These are phyloP conservation scores for Aspergillus kassunensis DNA, from an alignment of 495 filamentous ascomycete species.

Conservation along the genomic window DNA sequence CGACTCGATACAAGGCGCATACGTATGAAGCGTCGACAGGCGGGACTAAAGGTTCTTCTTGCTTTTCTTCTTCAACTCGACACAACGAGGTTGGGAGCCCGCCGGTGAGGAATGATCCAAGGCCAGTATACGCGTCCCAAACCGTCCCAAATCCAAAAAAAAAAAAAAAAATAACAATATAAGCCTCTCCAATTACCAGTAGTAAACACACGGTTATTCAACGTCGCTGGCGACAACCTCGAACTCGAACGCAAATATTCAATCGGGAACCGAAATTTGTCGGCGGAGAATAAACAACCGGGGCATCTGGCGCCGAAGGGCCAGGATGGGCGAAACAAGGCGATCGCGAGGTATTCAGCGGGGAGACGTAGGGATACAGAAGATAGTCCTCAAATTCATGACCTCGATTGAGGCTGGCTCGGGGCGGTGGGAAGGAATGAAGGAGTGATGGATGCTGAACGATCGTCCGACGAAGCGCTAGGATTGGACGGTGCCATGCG, in stretches of 20 bases:
- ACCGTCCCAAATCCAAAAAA: neutral
- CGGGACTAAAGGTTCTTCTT: neutral
- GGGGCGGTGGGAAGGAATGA: slow-evolving; percentile 17
- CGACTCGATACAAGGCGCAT: slow-evolving; percentile 11
- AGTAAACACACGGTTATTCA: neutral
- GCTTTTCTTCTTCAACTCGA: neutral
- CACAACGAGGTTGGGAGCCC: neutral
- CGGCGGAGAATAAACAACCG: slow-evolving; percentile 5
- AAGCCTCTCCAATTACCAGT: neutral
- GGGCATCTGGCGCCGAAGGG: neutral
- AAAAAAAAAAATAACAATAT: neutral
- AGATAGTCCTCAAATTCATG: slow-evolving; percentile 15
- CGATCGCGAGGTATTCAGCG: slow-evolving; percentile 10
- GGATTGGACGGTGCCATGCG: slow-evolving; percentile 20
- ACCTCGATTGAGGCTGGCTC: slow-evolving; percentile 1
- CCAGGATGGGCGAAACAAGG: neutral
- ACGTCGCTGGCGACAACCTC: neutral
- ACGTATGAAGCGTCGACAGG: neutral
- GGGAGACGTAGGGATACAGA: slow-evolving; percentile 15
- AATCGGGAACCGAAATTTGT: slow-evolving; percentile 3
- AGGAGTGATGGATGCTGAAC: slow-evolving; percentile 15
- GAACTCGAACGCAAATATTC: neutral
- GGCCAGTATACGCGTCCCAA: neutral
- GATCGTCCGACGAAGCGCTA: slow-evolving; percentile 11
- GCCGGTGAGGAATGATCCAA: neutral